These are phyloP conservation scores for Butyriboletus appendiculatus DNA, from an alignment of 1,284 basidiomycete genomes.

Conservation along the genomic window DNA sequence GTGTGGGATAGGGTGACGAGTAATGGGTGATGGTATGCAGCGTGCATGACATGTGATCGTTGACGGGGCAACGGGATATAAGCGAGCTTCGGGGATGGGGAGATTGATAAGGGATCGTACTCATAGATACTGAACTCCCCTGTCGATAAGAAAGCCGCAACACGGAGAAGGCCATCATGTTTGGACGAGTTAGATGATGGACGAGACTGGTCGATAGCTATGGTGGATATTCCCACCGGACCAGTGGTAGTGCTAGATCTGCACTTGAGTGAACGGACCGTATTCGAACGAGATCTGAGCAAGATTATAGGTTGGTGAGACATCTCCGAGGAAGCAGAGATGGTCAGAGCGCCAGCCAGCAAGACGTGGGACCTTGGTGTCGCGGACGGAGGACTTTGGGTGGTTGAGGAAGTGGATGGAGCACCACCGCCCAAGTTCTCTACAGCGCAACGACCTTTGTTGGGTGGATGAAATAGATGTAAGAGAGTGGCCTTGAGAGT, in stretches of 20 bases:
- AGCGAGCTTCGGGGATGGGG: conserved; percentile 45
- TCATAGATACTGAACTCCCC: conserved; percentile 65
- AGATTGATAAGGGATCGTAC: conserved; percentile 45
- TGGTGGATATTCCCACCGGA: conserved; percentile 50
- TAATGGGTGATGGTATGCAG: conserved; percentile 75
- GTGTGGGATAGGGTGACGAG: conserved; percentile 66
- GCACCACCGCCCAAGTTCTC: conserved; percentile 13
- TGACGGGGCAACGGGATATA: conserved; percentile 48
- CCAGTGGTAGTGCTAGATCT: conserved; percentile 27
- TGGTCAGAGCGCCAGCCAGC: conserved; percentile 43
- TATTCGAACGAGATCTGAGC: conserved; percentile 24
- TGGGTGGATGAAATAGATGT: conserved; percentile 20
- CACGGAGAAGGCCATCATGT: conserved; percentile 38
- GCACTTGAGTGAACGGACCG: conserved; percentile 26
- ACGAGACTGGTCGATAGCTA: conserved; percentile 71
- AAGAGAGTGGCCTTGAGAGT: conserved; percentile 16
- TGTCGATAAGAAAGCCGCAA: conserved; percentile 64
- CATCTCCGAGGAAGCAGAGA: conserved; percentile 38
- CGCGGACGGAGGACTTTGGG: neutral
- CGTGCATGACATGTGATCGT: conserved; percentile 55
- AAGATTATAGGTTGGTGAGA: conserved; percentile 30
- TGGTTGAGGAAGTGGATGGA: neutral
- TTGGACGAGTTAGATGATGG: conserved; percentile 38
- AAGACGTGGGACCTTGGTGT: conserved; percentile 35
- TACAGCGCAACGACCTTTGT: conserved; percentile 34